Conservation (phyloP, 148 eudicot species). For the Rhododendron vialii region DNA sequence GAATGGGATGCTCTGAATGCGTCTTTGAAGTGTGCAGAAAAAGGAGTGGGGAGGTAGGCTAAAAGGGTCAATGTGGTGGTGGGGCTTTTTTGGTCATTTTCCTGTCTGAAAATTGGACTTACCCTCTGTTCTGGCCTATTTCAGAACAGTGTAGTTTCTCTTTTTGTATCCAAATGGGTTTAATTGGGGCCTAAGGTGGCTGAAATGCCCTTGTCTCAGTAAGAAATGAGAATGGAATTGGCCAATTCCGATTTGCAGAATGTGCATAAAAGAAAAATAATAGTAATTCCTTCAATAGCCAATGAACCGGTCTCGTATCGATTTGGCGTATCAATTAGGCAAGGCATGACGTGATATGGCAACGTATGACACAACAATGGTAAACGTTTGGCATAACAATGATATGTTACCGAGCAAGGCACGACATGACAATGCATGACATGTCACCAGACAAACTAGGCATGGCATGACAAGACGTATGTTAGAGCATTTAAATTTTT, state of each 20-base stretch:
- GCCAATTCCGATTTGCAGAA: background rate
- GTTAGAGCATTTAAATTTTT: too few species aligned
- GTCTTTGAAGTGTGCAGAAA: background rate
- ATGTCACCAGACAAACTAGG: too few species aligned
- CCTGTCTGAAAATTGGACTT: background rate
- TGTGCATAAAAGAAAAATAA: background rate
- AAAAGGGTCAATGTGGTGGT: background rate
- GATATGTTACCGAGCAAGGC: too few species aligned
- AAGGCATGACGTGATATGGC: too few species aligned
- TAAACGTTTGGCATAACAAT: too few species aligned
- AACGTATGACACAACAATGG: too few species aligned
- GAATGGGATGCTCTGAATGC: constrained; percentile 4
- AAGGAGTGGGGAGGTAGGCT: background rate
- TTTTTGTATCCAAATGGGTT: background rate
- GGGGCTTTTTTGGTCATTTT: background rate
- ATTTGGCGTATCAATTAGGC: too few species aligned
- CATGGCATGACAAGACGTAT: too few species aligned
- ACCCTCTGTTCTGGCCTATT: background rate
- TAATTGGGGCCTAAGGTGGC: background rate
- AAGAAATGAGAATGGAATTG: background rate
- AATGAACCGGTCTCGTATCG: background rate
- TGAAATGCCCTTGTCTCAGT: background rate
- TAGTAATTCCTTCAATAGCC: background rate
- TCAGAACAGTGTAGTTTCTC: background rate
- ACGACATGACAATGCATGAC: too few species aligned